Base-by-base conservation (phyloP, 495 filamentous ascomycete species). In the Cryomyces minteri region DNA sequence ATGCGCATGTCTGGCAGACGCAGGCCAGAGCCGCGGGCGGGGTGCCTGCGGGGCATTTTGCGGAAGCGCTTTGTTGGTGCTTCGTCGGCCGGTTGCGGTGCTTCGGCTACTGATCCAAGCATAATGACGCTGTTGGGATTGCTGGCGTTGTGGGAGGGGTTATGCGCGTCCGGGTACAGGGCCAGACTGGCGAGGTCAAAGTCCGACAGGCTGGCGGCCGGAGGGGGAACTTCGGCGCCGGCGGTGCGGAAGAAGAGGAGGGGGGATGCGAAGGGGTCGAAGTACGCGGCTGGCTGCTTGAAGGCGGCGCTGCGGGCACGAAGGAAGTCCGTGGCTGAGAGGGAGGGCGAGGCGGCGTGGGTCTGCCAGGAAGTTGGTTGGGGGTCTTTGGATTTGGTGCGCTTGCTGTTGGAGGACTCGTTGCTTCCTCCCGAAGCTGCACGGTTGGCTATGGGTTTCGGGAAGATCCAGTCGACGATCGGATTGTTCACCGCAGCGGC, bases 201-300 rank as follows among this genome's bases (percentile, higher is more conserved):
- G 1, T 25, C 18, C 18, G 18, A 25, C 2, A 25, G 18, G 18
- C 18, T 25, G 18, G 18, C 18, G 18, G 18, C 18, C 18, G 18
- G 18, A 0, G 60, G 49, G 1, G 67, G 69, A 0, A 67, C 52
- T 29, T 65, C 62, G 28, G 54, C 56, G 1, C 64, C 67, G 0
- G 70, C 51, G 0, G 70, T 68, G 30, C 74, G 66, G 36, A 77
- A 71, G 52, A 76, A 76, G 4, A 74, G 61, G 6, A 73, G 58
- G 0, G 74, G 74, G 5, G 71, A 76, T 1, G 74, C 74, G 50
- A 79, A 77, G 1, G 72, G 59, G 48, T 77, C 74, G 39, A 75
- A 75, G 51, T 63, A 73, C 10, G 65, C 51, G 44, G 70, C 67
- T 6, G 67, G 62, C 3, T 59, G 63, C 4, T 54, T 25, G 51